Base-by-base conservation (phyloP, 2,329 filamentous ascomycete species). In the Pestalotiopsis sp. region DNA sequence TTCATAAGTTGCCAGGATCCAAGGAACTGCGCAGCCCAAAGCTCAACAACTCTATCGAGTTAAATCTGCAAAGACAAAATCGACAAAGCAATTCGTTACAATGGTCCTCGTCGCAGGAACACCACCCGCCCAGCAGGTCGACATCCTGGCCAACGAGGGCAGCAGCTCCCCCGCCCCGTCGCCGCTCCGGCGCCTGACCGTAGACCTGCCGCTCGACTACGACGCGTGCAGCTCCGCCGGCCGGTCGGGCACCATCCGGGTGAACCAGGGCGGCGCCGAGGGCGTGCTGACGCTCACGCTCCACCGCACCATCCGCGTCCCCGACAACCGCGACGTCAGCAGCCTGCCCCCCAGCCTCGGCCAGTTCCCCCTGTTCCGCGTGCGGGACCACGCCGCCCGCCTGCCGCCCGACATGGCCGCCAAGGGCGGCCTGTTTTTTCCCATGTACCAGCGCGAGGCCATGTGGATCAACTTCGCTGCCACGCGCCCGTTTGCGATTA, bases 341-440 rank as follows among this genome's bases (percentile, higher is more conserved):
- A 36, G 72, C 1, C 76, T 84, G 1, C 82, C 83, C 0, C 80
- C 81, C 1, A 69, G 70, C 31, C 72, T 81, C 17, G 83, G 81
- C 0, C 11, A 23, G 0, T 85, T 84, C 71, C 80, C 80, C 1
- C 73, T 86, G 3, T 82, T 78, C 70, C 75, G 76, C 45, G 74
- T 82, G 17, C 68, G 70, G 3, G 69, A 80, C 4, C 81, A 81
- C 66, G 69, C 74, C 6, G 63, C 71, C 1, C 75, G 72, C 0
- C 72, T 87, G 20, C 79, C 80, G 0, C 12, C 69, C 0, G 66
- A 74, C 4, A 80, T 85, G 72, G 73, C 70, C 0, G 71, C 69
- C 1, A 84, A 84, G 69, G 81, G 81, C 3, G 84, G 84, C 1
- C 62, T 84, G 0, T 83, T 86, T 71, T 75, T 86, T 4, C 81